A percentile compares a stretch with the other conserved stretches of the same genome.
phyloP scores from a whole-genome alignment of 2,329 filamentous ascomycete species.

The Leptodontidium sp. region DNA sequence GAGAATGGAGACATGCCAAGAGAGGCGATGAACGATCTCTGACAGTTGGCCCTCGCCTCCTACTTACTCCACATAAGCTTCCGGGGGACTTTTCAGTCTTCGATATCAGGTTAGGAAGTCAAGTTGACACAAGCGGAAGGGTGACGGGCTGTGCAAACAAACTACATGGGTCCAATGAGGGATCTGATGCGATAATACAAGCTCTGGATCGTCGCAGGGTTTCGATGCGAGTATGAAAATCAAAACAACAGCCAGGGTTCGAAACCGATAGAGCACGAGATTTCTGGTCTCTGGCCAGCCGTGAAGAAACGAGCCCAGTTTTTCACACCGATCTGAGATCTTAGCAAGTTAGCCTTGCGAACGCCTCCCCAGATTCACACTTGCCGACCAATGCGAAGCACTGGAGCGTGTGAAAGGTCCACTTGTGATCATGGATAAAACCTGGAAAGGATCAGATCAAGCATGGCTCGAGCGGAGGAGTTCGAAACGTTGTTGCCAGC shows the following conservation, averaged over 20 bases:
- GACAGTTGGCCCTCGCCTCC: constrained; percentile 8
- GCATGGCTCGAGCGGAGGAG: constrained; percentile 4
- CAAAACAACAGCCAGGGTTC: constrained; percentile 7
- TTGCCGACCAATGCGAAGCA: constrained; percentile 9
- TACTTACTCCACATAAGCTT: not conserved
- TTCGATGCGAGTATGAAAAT: not conserved
- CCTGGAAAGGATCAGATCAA: not conserved
- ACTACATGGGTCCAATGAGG: constrained; percentile 2
- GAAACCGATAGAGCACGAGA: constrained; percentile 1
- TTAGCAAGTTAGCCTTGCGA: constrained; percentile 3
- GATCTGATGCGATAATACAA: constrained; percentile 1
- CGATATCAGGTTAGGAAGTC: not conserved
- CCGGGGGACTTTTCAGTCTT: not conserved
- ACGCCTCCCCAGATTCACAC: not conserved
- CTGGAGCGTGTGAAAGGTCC: not conserved
- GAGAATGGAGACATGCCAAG: constrained; percentile 17
- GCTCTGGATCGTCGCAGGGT: constrained; percentile 1
- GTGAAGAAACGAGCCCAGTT: not conserved
- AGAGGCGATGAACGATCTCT: constrained; percentile 14
- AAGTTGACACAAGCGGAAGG: constrained; percentile 1
- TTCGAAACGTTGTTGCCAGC: constrained; percentile 10
- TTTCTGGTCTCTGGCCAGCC: not conserved
- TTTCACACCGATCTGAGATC: not conserved
- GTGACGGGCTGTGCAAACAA: constrained; percentile 3
- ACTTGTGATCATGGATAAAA: constrained; percentile 12